Evolutionary conservation across 805 yeast species (phyloP), one percentile per base, ranked within the genome.

Genomic region (Maudiozyma saulgeensis): DNA sequence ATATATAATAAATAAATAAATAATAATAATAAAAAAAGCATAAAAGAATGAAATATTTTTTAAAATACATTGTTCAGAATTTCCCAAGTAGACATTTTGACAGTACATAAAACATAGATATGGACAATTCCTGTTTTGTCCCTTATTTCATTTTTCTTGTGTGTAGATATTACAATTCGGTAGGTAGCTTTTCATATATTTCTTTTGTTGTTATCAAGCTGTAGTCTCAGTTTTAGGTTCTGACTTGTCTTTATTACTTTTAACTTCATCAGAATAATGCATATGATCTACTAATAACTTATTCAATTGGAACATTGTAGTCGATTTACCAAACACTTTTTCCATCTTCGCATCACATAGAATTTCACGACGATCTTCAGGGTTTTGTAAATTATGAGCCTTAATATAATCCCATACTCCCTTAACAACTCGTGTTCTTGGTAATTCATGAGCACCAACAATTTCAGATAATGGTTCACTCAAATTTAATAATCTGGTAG

Each of bases 361-460:
- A 6, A 87, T 81, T 49, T 79, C 80, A 47, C 91, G 70, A 53
- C 75, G 74, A 63, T 87, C 86, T 1, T 69, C 57, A 1, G 89
- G 85, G 53, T 84, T 79, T 61, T 86, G 95, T 31, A 87, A 64
- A 28, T 76, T 63, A 51, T 83, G 61, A 11, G 63, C 76, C 56
- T 80, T 82, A 49, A 87, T 84, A 63, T 87, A 79, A 13, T 71
- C 75, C 95, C 95, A 86, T 5, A 85, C 62, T 43, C 65, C 65
- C 53, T 83, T 83, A 9, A 84, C 89, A 16, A 84, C 81, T 60
- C 82, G 82, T 0, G 91, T 81, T 55, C 95, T 68, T 3, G 90
- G 74, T 41, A 79, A 59, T 48, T 67, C 72, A 1, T 61, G 49
- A 18, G 58, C 68, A 1, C 76, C 78, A 8, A 86, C 60, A 15